These are phyloP conservation scores for Aureobasidium sp. DNA, from an alignment of 2,329 filamentous ascomycete species.

Conservation along the genomic window DNA sequence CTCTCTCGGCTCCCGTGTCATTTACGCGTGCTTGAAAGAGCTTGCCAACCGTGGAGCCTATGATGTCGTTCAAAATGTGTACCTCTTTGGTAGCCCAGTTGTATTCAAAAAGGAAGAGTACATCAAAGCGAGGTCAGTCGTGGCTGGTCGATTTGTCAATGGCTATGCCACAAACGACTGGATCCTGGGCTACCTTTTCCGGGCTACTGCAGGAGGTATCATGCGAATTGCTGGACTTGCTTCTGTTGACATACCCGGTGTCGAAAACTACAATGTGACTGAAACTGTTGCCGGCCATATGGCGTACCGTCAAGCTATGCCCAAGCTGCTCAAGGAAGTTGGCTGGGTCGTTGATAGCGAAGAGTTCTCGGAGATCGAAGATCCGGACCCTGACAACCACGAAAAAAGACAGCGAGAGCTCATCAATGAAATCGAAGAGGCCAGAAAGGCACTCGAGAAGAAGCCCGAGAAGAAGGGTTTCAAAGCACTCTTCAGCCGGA, in stretches of 20 bases:
- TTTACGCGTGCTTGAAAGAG: slow-evolving; percentile 85
- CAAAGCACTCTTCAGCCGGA: slow-evolving; percentile 68
- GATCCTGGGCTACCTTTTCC: slow-evolving; percentile 92
- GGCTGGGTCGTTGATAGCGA: slow-evolving; percentile 89
- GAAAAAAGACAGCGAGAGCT: slow-evolving; percentile 79
- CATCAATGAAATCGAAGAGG: slow-evolving; percentile 94
- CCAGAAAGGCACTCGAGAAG: slow-evolving; percentile 75
- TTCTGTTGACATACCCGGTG: slow-evolving; percentile 67
- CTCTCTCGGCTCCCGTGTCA: slow-evolving; percentile 84
- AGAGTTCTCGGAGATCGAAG: slow-evolving; percentile 94
- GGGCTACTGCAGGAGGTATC: slow-evolving; percentile 86
- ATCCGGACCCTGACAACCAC: slow-evolving; percentile 93
- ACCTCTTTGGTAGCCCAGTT: slow-evolving; percentile 85
- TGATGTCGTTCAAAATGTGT: slow-evolving; percentile 89
- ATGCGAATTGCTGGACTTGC: slow-evolving; percentile 79
- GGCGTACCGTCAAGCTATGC: slow-evolving; percentile 92
- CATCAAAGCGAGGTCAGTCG: slow-evolving; percentile 69
- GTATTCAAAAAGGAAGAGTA: slow-evolving; percentile 92
- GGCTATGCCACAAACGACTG: slow-evolving; percentile 93
- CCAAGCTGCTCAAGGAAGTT: slow-evolving; percentile 73
- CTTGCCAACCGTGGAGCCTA: slow-evolving; percentile 75
- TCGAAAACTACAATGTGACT: slow-evolving; percentile 84
- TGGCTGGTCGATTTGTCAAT: slow-evolving; percentile 89
- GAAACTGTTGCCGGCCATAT: slow-evolving; percentile 84
- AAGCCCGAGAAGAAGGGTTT: slow-evolving; percentile 66